Base-by-base conservation (phyloP, 2,329 filamentous ascomycete genomes). In the Aspergillus aculeatus region DNA sequence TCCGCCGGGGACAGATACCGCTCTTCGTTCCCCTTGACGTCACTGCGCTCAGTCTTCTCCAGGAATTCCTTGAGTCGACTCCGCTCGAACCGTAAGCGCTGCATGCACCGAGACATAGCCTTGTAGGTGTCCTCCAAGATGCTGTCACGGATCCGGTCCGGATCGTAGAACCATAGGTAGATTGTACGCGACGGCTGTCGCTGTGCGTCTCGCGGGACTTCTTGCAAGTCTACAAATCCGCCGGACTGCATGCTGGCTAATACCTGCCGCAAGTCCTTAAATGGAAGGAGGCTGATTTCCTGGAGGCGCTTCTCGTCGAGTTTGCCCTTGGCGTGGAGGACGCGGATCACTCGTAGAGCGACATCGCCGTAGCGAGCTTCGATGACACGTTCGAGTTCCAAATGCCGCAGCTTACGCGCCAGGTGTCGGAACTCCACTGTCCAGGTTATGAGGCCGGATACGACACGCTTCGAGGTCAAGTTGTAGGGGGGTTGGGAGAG, bases 261-360 rank as follows among this genome's bases (percentile, higher is more conserved):
- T 63, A 92, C 89, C 59, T 89, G 87, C 50, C 95, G 91, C 24
- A 98, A 86, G 56, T 96, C 91, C 59, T 89, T 87, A 68, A 94
- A 91, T 59, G 89, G 89, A 81, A 97, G 89, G 62, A 99, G 84
- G 56, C 90, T 90, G 58, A 92, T 83, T 53, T 88, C 87, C 41
- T 90, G 89, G 12, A 97, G 82, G 62, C 90, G 88, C 75, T 96
- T 96, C 75, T 99, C 95, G 66, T 98, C 94, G n/a, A 98, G 82
- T 71, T 95, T 96, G 56, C 95, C 95, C 71, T 93, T 92, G 60
- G 90, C 88, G 44, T 89, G 85, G 21, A 99, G 83, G 57, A 98
- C 92, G 21, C 92, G 89, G 21, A 92, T 84, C n/a, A 99, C 81
- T 9, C 94, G 90, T 19, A 94, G 83, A 0, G 92, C 92, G 50